Evolutionary conservation across 2,329 filamentous ascomycete species (phyloP), one percentile per base, ranked within the genome.

Genomic region (Periconia digitata): DNA sequence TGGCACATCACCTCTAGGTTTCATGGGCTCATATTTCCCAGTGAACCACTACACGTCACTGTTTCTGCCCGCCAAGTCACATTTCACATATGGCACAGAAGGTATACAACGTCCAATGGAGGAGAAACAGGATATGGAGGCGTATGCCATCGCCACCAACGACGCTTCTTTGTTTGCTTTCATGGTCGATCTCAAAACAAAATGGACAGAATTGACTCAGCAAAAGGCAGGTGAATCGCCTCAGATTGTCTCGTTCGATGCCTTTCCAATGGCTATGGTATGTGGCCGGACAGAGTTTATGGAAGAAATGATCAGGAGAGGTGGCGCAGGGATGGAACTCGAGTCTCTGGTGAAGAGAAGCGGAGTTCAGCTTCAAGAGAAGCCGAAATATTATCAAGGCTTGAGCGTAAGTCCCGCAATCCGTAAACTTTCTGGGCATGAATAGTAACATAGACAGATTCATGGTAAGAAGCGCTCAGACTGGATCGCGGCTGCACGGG

Each of bases 361-460:
- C 47, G 87, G 87, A 2, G 70, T 86, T 1, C 79, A 86, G 58
- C 67, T 85, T 41, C 76, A 82, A 44, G 75, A 82, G 54, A 88
- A 86, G 66, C 83, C 88, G 1, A 79, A 80, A 46, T 89, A 83
- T 66, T 95, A 95, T 63, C 86, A 89, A 67, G 90, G 90, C 0
- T 70, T 92, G 23, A 85, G 83, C 1, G 85, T n/a, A n/a, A n/a
- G n/a, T n/a, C n/a, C n/a, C n/a, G n/a, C n/a, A n/a, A n/a, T n/a
- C 53, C 48, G 46, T 50, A 47, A 4, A 7, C n/a, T 15, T 15
- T 15, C 15, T 17, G 13, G 5, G 15, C 6, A n/a, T 32, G 13
- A 36, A 6, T 17, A 15, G 5, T 6, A 15, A 36, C 13, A 6
- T 36, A 60, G n/a, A n/a, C n/a, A n/a, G n/a, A n/a, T 95, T 1